Evolutionary conservation across 1,139 yeast genomes (phyloP), one percentile per base, ranked within the genome.

Genomic region (Arxiozyma heterogenica): DNA sequence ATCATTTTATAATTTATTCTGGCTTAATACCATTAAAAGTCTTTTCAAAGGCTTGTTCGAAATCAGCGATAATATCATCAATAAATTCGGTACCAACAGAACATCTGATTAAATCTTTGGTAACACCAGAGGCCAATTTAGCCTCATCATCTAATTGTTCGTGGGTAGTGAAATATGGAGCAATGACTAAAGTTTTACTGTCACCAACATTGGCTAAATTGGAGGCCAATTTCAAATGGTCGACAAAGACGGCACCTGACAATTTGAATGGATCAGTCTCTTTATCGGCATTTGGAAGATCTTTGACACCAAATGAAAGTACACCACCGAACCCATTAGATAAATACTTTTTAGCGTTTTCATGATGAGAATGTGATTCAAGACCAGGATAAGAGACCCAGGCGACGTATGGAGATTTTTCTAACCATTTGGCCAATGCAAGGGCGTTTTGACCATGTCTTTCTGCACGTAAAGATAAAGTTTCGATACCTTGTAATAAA

Each of bases 131-230:
- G 18, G 84, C 81, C 51, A 73, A 56, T 75, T 86, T 89, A 74
- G 90, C 98, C 60, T 83, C 86, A 45, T 87, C 90, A 47, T 75
- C 71, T 68, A 93, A 80, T 75, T 93, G 98, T 70, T 89, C 89
- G 72, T 93, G 98, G 25, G 98, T 93, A 52, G 98, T 93, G 73
- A 80, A 89, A 77, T 84, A 90, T 60, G 98, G 98, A 57, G 96
- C 91, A 71, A 93, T 91, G 55, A 91, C 95, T 69, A 93, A 79
- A 47, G 98, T 88, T 76, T 91, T 93, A 52, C 91, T 82, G 69
- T 93, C 98, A 69, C 98, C 98, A 56, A 93, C 97, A 66, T 93
- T 93, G 55, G 98, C 98, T 70, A 93, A 80, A 75, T 90, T 88
- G 42, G 95, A 84, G 55, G 95, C 95, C 55, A 93, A 74, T 72